phyloP scores from a whole-genome alignment of 495 filamentous ascomycete genomes.

The Penicillium alfredii region DNA sequence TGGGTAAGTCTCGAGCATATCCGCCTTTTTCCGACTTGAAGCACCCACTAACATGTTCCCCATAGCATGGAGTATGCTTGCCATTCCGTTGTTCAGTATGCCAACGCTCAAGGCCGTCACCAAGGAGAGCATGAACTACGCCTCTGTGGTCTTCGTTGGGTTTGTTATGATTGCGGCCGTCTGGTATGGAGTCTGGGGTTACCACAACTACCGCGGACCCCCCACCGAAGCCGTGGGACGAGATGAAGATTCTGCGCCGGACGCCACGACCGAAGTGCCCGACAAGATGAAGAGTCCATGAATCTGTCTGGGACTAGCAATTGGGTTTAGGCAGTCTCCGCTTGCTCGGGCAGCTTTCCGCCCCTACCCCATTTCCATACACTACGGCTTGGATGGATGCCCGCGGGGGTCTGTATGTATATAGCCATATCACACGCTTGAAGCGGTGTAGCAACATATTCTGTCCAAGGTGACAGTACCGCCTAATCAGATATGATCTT shows the following conservation, averaged over 20 bases:
- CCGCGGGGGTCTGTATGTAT: no score
- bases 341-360: no score
- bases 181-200: conserved; percentile 61
- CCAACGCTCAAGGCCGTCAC: conserved; percentile 32
- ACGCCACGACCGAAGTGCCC: conserved; percentile 11
- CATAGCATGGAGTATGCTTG: conserved; percentile 54
- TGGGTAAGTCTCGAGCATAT: conserved; percentile 40
- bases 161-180: conserved; percentile 45
- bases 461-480: no score
- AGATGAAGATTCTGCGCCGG: conserved; percentile 8
- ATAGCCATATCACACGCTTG: no score
- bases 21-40: not conserved
- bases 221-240: conserved; percentile 22
- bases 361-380: no score
- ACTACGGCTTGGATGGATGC: no score
- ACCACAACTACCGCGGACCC: conserved; percentile 26
- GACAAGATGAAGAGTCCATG: conserved; percentile 5
- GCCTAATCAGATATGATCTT: no score
- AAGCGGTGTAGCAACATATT: no score
- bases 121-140: conserved; percentile 45
- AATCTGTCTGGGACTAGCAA: no score
- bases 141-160: conserved; percentile 52
- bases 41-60: conserved; percentile 9
- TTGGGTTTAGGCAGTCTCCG: no score
- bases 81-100: conserved; percentile 49